These are phyloP conservation scores for Fraxinus angustifolia DNA, from an alignment of 305 asterid species.

Conservation along the genomic window DNA sequence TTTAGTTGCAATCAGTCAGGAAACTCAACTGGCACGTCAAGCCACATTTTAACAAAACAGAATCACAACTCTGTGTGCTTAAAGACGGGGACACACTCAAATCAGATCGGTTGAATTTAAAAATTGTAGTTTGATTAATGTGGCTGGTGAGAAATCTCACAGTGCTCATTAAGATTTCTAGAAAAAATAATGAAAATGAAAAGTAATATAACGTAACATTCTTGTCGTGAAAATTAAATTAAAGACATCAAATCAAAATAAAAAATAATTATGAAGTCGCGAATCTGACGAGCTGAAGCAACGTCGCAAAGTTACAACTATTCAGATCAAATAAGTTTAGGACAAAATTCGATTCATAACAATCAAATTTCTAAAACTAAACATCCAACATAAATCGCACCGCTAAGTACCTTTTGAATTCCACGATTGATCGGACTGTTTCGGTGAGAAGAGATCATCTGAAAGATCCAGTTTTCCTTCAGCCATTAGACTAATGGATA, in stretches of 20 bases:
- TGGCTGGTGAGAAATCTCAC: not conserved
- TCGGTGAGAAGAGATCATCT: slow-evolving; percentile 50
- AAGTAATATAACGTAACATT: not conserved
- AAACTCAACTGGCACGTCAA: not conserved
- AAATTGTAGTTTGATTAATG: slow-evolving; percentile 9
- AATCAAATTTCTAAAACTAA: slow-evolving; percentile 28
- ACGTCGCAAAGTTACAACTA: slow-evolving; percentile 13
- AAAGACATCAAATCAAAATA: not conserved
- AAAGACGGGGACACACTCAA: not conserved
- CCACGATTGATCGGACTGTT: slow-evolving; percentile 69
- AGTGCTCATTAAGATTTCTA: not conserved
- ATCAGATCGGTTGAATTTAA: slow-evolving; percentile 2
- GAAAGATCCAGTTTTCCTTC: slow-evolving; percentile 59
- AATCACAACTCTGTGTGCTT: slow-evolving; percentile 6
- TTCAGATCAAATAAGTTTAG: slow-evolving; percentile 42
- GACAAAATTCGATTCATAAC: slow-evolving; percentile 18
- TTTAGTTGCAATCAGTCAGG: not conserved
- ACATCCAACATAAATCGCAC: slow-evolving; percentile 14
- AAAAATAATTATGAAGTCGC: slow-evolving; percentile 24
- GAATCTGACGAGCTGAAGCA: slow-evolving; percentile 34
- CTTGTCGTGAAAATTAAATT: not conserved
- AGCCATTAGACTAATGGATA: slow-evolving; percentile 44
- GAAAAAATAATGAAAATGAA: not conserved
- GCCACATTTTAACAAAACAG: slow-evolving; percentile 1
- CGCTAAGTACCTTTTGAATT: slow-evolving; percentile 53